phyloP scores from a whole-genome alignment of 148 eudicot species.

The Oxyria digyna region DNA sequence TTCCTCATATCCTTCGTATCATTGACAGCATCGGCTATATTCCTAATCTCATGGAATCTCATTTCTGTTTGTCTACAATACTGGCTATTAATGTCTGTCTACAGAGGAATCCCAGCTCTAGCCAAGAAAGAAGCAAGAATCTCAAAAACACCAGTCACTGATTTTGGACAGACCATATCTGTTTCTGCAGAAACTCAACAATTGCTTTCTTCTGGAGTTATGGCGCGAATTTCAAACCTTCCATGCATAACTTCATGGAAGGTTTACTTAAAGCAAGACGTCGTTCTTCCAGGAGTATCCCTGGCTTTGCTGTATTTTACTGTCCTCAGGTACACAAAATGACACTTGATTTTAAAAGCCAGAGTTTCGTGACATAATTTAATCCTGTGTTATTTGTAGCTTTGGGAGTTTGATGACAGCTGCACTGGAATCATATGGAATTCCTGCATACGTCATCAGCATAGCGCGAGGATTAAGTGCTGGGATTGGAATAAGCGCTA shows the following conservation, averaged over 20 bases:
- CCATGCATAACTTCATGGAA: constrained; percentile 59
- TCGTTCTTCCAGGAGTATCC: constrained; percentile 72
- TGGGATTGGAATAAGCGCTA: constrained; percentile 66
- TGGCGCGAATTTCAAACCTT: constrained; percentile 17
- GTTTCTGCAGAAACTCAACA: constrained; percentile 17
- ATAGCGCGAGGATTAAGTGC: constrained; percentile 82
- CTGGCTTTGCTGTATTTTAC: constrained; percentile 69
- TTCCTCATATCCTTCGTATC: constrained; percentile 78
- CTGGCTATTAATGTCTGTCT: constrained; percentile 69
- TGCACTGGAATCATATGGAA: constrained; percentile 75
- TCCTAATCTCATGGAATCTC: constrained; percentile 56
- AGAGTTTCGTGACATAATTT: neutral
- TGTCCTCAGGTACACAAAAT: constrained; percentile 53
- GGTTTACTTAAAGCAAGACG: constrained; percentile 68
- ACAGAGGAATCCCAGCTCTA: constrained; percentile 57
- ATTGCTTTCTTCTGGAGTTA: constrained; percentile 10
- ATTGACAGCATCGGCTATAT: constrained; percentile 53
- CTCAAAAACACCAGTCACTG: constrained; percentile 20
- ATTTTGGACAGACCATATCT: constrained; percentile 24
- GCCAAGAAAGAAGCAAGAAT: constrained; percentile 29
- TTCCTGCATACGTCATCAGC: constrained; percentile 71
- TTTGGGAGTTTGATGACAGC: constrained; percentile 96
- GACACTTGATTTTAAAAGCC: neutral
- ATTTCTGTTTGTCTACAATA: constrained; percentile 59
- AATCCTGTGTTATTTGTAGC: constrained; percentile 39